A percentile compares a stretch with the other conserved stretches of the same genome.
Conservation (phyloP, 352 stramenopile genomes). For the Phytophthora brassicae region DNA sequence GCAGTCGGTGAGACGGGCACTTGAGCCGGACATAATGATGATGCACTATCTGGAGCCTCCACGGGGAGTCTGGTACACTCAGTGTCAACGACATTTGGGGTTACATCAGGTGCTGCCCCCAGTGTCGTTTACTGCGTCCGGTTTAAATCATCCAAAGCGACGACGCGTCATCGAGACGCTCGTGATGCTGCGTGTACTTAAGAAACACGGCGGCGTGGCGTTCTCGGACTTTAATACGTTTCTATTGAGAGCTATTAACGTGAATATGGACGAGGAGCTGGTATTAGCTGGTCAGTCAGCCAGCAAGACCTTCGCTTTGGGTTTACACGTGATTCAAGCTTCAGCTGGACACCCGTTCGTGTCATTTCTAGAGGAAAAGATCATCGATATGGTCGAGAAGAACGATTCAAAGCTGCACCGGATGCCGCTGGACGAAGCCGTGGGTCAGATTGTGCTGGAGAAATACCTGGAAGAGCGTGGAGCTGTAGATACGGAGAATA, state of each 20-base stretch:
- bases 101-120: constrained; percentile 43
- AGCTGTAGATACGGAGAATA: not conserved
- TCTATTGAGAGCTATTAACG: constrained; percentile 17
- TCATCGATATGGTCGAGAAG: constrained; percentile 24
- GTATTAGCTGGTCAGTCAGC: constrained; percentile 26
- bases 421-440: constrained; percentile 28
- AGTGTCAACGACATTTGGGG: constrained; percentile 46
- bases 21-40: constrained; percentile 36
- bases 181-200: constrained; percentile 40
- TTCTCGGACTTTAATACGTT: constrained; percentile 43
- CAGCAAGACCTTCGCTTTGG: constrained; percentile 24
- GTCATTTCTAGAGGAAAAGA: constrained; percentile 28
- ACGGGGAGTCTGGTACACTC: constrained; percentile 46
- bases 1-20: constrained; percentile 27
- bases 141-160: constrained; percentile 17
- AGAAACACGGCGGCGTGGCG: constrained; percentile 31
- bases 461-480: constrained; percentile 21
- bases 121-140: constrained; percentile 12
- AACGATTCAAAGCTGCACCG: constrained; percentile 29
- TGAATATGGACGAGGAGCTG: constrained; percentile 17
- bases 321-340: constrained; percentile 37
- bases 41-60: constrained; percentile 43
- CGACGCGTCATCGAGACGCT: constrained; percentile 38
- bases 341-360: constrained; percentile 32
- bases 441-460: constrained; percentile 33